Conservation (phyloP, 441 rosid genomes). For the Gossypium trilobum region DNA sequence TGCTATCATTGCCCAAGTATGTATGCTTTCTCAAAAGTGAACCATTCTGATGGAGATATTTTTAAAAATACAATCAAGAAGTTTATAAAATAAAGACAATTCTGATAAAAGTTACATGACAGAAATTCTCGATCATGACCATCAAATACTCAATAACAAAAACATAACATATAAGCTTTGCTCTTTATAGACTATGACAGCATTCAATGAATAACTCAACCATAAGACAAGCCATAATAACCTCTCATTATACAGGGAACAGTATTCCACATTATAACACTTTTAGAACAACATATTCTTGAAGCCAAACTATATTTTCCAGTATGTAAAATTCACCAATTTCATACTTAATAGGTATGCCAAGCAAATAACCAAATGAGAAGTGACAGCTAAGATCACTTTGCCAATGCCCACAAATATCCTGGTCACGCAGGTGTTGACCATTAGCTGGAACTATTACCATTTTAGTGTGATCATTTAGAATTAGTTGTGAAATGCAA, state of each 20-base stretch:
- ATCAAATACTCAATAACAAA: not conserved
- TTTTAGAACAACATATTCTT: not conserved
- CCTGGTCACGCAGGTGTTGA: not conserved
- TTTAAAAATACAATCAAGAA: not conserved
- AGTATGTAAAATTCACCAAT: not conserved
- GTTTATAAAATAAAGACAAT: not conserved
- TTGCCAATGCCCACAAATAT: not conserved
- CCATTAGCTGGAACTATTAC: not conserved
- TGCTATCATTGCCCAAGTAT: slow-evolving; percentile 88
- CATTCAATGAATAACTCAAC: not conserved
- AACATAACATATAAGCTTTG: not conserved
- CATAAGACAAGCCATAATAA: not conserved
- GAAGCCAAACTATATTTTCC: not conserved
- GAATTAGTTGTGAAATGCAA: not conserved
- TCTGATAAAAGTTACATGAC: not conserved
- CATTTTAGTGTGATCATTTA: not conserved
- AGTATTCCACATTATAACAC: not conserved
- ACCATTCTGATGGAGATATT: slow-evolving; percentile 57
- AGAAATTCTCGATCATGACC: not conserved
- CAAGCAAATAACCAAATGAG: not conserved
- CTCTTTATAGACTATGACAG: not conserved
- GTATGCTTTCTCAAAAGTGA: slow-evolving; percentile 73
- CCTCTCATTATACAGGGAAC: not conserved
- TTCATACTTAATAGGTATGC: not conserved
- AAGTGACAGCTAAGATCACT: not conserved